Evolutionary conservation across 2,329 filamentous ascomycete species (phyloP), one percentile per base, ranked within the genome.

Genomic region (Aspergillus sp.): DNA sequence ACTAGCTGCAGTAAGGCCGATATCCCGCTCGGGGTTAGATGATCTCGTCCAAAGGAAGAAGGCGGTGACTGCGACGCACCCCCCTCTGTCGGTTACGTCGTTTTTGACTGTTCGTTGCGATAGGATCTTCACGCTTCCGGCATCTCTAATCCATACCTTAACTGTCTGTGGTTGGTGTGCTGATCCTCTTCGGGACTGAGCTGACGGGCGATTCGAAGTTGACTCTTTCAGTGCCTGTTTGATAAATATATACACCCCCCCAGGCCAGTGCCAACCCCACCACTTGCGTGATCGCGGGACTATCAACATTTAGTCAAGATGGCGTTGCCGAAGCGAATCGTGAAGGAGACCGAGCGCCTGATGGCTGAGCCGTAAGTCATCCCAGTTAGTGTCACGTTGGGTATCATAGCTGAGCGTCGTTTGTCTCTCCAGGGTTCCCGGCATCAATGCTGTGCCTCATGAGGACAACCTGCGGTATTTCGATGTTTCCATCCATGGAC

Each of bases 391-490:
- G 3, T 42, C 36, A 16, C 14, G 30, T 16, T 11, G n/a, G 46
- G 38, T 30, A 43, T n/a, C 16, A 5, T n/a, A 45, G 32, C 17
- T 45, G 11, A 58, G 50, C 46, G 32, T 49, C 10, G 26, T 56
- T 50, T 45, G 51, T 20, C 44, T 51, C 45, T 20, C 10, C 67
- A 96, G 92, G 59, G 94, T 99, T 30, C 91, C 93, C 26, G 94
- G 94, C 56, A 99, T 99, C 76, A 95, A 90, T 66, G 94, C 94
- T 46, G 81, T 95, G 48, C 95, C 95, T 45, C 94, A 97, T 72
- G 91, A 96, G 65, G 94, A 99, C 65, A 99, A 99, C 75, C 83
- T 97, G 53, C 85, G 94, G 63, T 99, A 99, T 76, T 99, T 99
- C 67, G 95, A 99, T 72, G 95, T 99, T 62, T 90, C 89, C 65